Base-by-base conservation (phyloP, 306 rosid genomes). In the Gillenia trifoliata region DNA sequence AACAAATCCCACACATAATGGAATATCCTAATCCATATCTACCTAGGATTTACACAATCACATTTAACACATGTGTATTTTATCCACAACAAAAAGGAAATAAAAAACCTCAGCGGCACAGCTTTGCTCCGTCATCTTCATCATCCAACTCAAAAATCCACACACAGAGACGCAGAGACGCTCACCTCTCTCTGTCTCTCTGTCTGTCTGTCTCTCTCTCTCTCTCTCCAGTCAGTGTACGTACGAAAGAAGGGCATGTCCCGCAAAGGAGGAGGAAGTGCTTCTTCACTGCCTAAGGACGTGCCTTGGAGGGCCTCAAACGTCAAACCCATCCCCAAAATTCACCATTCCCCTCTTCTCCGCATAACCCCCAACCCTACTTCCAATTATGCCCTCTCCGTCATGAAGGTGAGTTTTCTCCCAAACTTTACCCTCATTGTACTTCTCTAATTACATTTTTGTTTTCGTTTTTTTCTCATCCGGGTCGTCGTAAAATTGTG, bases 241-340 rank as follows among this genome's bases (percentile, higher is more conserved):
- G 4, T 55, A 3, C 61, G 61, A 22, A 38, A 28, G 59, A 64
- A 25, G 26, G 50, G 63, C 36, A 93, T 91, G 98, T 86, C 96
- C 72, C 85, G 79, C 50, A 91, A 87, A 76, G 86, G 89, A 59
- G 86, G 45, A 26, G 86, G 85, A 59, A 73, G 73, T 31, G 74
- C 25, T 59, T 11, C 93, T 60, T 64, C 86, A 28, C 85, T 94
- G 38, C 87, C 78, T 15, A 81, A 92, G 73, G 97, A 94, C 45
- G 99, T 79, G 56, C 99, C 97, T 40, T 94, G 97, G 99, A 79
- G 99, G 77, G 93, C 86, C 11, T 55, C 86, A 31, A 69, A 85
- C 9, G 59, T 12, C 11, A 94, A 84, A 19, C 89, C 96, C 72
- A 0, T 90, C 28, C 99, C 97, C 84, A 94, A 72, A 90, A 92